These are phyloP conservation scores for Talaromyces proteolyticus DNA, from an alignment of 495 filamentous ascomycete genomes.

Conservation along the genomic window DNA sequence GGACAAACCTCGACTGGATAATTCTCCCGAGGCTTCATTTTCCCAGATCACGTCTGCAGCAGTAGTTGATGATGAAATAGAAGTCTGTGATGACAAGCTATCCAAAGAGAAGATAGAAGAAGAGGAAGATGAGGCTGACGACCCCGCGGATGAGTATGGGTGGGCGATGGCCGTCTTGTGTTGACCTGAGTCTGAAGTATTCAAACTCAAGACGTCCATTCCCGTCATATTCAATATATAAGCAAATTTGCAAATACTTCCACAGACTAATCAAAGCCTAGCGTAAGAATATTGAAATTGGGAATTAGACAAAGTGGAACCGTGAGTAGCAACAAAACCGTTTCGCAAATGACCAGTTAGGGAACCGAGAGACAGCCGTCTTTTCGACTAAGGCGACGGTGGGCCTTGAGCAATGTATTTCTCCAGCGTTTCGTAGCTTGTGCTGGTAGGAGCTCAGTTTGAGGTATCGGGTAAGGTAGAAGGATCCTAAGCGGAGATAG, in stretches of 20 bases:
- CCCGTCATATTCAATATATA: constrained; percentile 37
- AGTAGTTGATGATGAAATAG: constrained; percentile 40
- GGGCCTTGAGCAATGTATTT: constrained; percentile 28
- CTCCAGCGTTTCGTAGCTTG: constrained; percentile 36
- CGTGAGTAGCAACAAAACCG: constrained; percentile 35
- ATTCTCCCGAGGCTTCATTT: constrained; percentile 25
- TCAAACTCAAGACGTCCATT: constrained; percentile 45
- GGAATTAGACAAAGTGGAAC: constrained; percentile 29
- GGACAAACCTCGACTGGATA: constrained; percentile 17
- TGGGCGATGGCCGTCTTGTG: constrained; percentile 35
- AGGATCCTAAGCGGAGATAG: too few species aligned
- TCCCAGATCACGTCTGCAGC: constrained; percentile 45
- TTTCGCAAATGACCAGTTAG: constrained; percentile 41
- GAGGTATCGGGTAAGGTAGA: too few species aligned
- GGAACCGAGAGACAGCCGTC: constrained; percentile 41
- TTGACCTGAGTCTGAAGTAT: constrained; percentile 32
- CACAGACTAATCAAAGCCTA: constrained; percentile 7
- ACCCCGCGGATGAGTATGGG: constrained; percentile 65
- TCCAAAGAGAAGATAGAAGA: constrained; percentile 77
- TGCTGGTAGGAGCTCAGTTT: too few species aligned
- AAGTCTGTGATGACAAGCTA: constrained; percentile 53
- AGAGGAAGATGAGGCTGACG: constrained; percentile 66
- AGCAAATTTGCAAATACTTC: constrained; percentile 13
- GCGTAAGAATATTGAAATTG: constrained; percentile 12
- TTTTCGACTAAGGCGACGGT: constrained; percentile 44